A percentile compares a stretch with the other conserved stretches of the same genome.
Evolutionary conservation across 2,329 filamentous ascomycete genomes (phyloP).

Genomic region (Cryphonectria parasitica): DNA sequence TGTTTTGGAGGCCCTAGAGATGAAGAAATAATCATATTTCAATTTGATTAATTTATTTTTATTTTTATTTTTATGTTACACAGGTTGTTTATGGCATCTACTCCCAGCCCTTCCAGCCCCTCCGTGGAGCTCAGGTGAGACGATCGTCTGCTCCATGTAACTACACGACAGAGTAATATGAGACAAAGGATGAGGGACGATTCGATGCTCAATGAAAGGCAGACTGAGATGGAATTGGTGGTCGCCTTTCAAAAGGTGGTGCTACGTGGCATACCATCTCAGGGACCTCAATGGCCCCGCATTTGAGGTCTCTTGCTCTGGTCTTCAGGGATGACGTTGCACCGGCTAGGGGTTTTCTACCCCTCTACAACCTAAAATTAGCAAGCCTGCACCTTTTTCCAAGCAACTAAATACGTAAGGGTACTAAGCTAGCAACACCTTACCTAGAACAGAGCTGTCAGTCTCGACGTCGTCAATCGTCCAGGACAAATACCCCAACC

Average conservation of each 20-base stretch:
- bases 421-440: background rate
- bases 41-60: too few species aligned
- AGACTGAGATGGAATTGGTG: too few species aligned
- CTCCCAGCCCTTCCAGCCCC: too few species aligned
- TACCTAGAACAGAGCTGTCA: conserved; percentile 3
- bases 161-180: background rate
- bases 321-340: conserved; percentile 12
- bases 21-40: too few species aligned
- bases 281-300: background rate
- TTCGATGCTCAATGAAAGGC: too few species aligned
- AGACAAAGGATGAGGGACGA: too few species aligned
- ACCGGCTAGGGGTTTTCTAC: conserved; percentile 9
- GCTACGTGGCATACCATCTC: background rate
- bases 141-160: conserved; percentile 28
- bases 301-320: background rate
- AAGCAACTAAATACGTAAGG: background rate
- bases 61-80: too few species aligned
- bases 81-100: too few species aligned
- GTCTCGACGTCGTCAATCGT: background rate
- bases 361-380: conserved; percentile 17
- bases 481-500: conserved; percentile 12
- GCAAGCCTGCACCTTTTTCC: conserved; percentile 3
- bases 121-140: too few species aligned
- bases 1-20: conserved; percentile 9
- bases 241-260: background rate